A percentile compares a stretch with the other conserved stretches of the same genome.
Conservation (phyloP, 2,329 filamentous ascomycete species). For the Colletotrichum ledebouriae region DNA sequence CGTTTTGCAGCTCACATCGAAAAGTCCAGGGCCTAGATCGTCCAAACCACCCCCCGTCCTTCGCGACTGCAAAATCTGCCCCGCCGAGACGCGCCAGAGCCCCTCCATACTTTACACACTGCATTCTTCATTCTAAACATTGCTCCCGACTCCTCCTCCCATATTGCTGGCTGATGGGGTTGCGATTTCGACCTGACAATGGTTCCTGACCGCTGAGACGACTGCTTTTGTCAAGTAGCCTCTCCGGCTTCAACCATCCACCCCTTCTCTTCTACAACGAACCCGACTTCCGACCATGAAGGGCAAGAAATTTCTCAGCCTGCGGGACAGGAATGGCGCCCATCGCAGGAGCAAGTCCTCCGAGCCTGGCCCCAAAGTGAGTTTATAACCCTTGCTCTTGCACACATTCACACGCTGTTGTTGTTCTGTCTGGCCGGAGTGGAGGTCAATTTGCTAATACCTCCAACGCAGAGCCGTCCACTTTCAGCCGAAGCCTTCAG, state of each 20-base stretch:
- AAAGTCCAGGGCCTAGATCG: slow-evolving; percentile 23
- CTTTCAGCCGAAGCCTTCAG: slow-evolving; percentile 70
- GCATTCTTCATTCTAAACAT: slow-evolving; percentile 32
- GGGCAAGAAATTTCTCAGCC: slow-evolving; percentile 76
- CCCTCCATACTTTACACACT: slow-evolving; percentile 37
- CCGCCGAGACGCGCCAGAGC: slow-evolving; percentile 40
- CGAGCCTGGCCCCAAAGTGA: slow-evolving; percentile 67
- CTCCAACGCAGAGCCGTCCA: slow-evolving; percentile 60
- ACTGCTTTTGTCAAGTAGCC: slow-evolving; percentile 34
- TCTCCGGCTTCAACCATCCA: slow-evolving; percentile 12
- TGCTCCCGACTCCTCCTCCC: slow-evolving; percentile 36
- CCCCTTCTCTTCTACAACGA: slow-evolving; percentile 20
- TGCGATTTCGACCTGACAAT: slow-evolving; percentile 36
- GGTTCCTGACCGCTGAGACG: slow-evolving; percentile 36
- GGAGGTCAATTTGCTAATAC: slow-evolving; percentile 20
- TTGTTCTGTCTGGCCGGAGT: slow-evolving; percentile 1
- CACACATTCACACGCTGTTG: slow-evolving; percentile 23
- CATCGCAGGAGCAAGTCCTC: slow-evolving; percentile 69
- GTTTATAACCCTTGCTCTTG: slow-evolving; percentile 37
- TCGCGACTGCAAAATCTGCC: slow-evolving; percentile 42
- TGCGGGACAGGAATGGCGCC: slow-evolving; percentile 73
- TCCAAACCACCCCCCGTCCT: slow-evolving; percentile 37
- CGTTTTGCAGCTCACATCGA: slow-evolving; percentile 23
- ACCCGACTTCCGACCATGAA: slow-evolving; percentile 59
- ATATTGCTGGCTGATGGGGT: slow-evolving; percentile 38